Evolutionary conservation across 345 rosid genomes (phyloP), one percentile per base, ranked within the genome.

Genomic region (Brassica cretica): DNA sequence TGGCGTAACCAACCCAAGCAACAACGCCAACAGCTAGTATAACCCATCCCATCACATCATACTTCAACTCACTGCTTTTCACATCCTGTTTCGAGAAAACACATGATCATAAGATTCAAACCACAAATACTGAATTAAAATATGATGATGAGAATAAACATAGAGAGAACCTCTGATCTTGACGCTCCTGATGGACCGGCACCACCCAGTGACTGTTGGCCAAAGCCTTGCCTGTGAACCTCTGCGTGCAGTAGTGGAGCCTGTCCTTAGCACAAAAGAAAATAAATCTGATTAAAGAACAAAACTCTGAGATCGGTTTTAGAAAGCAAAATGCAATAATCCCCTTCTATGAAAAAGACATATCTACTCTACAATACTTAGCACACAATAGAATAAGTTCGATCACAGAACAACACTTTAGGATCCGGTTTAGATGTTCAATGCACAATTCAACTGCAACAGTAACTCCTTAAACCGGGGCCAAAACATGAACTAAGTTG

Each of bases 21-120:
- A 94, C 90, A 72, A 92, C 68, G 15, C 98, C 97, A 9, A 89
- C 88, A 15, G 90, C 97, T 24, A 94, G 89, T 82, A 92, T 88
- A 49, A 92, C 83, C 97, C 97, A 91, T 44, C 97, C 97, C 53
- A 84, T 82, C 72, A 89, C 81, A 81, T 94, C 97, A 27, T 94
- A 94, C 78, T 79, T 90, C 64, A 86, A 69, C 84, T 92, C 93
- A 67, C 82, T 87, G 81, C 78, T 85, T 74, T 85, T 85, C 84
- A 74, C 58, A 14, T 37, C 76, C 94, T 90, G 78, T 64, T 63
- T 11, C 3, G 16, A 10, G 7, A 1, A 51, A 19, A 49, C 2
- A 76, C 60, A 66, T 4, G 24, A 53, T 53, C 58, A 62, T 53
- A 53, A 68, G 64, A 15, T 33, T 70, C 46, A 70, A 16, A 55